These are phyloP conservation scores for Coemansia biformis DNA, from an alignment of 192 early-diverging fungal species.

Conservation along the genomic window DNA sequence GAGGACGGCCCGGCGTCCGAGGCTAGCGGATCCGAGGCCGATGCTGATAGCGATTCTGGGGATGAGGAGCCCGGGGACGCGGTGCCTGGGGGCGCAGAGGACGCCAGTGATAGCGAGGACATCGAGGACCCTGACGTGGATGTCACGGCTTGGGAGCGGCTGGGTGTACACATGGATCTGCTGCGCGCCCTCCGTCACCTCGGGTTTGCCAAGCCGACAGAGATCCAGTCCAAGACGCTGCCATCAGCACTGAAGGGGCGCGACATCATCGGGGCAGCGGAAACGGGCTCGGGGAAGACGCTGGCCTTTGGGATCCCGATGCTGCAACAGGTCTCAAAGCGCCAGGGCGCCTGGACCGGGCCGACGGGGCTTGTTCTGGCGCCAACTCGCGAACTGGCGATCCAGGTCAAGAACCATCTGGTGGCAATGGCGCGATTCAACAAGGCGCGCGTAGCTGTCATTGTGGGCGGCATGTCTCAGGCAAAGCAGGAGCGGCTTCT, in stretches of 20 bases:
- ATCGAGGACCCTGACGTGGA: constrained; percentile 51
- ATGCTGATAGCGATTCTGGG: constrained; percentile 4
- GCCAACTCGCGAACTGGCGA: constrained; percentile 92
- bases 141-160: constrained; percentile 66
- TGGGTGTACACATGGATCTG: constrained; percentile 56
- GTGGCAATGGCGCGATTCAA: constrained; percentile 47
- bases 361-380: constrained; percentile 70
- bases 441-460: constrained; percentile 56
- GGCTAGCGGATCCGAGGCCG: constrained; percentile 6
- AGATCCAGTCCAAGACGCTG: constrained; percentile 79
- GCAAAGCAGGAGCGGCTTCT: constrained; percentile 85
- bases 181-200: constrained; percentile 64
- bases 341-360: constrained; percentile 43
- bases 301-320: constrained; percentile 95
- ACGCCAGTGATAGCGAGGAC: constrained; percentile 10
- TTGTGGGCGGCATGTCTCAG: constrained; percentile 92
- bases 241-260: constrained; percentile 63
- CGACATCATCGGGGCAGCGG: constrained; percentile 89
- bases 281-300: constrained; percentile 95
- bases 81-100: constrained; percentile 6
- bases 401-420: constrained; percentile 89
- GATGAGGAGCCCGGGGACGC: constrained; percentile 8
- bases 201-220: constrained; percentile 73
- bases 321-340: constrained; percentile 51
- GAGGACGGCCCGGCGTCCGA: no score